Percentiles rank a stretch among this genome's conserved stretches.
phyloP scores from a whole-genome alignment of 768 basidiomycete species.

The Pisolithus microcarpus region DNA sequence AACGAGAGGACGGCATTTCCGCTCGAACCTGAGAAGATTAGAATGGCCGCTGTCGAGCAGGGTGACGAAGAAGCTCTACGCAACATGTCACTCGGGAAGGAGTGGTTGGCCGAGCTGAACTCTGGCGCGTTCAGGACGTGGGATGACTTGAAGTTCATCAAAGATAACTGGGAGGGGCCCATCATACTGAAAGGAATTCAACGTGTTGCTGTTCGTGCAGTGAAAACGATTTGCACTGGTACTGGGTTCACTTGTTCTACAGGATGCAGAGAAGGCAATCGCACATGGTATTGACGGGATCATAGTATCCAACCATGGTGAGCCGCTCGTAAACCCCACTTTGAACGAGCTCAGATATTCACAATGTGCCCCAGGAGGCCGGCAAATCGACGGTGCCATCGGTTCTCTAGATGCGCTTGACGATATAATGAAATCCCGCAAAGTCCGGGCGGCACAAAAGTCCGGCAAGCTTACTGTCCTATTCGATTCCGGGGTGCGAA shows the following conservation, averaged over 20 bases:
- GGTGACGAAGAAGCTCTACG: conserved; percentile 44
- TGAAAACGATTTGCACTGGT: not conserved
- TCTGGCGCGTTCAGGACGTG: conserved; percentile 60
- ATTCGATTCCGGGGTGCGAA: conserved; percentile 68
- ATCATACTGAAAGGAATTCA: conserved; percentile 76
- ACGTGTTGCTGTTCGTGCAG: conserved; percentile 42
- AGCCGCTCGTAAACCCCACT: not conserved
- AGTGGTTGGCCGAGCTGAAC: conserved; percentile 58
- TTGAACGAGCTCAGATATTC: not conserved
- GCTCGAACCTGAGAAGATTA: conserved; percentile 43
- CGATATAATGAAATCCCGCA: conserved; percentile 55
- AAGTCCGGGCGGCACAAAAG: conserved; percentile 49
- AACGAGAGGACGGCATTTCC: conserved; percentile 46
- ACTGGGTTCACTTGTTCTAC: not conserved
- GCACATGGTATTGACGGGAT: conserved; percentile 38
- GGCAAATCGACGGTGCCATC: conserved; percentile 76
- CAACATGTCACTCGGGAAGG: conserved; percentile 42
- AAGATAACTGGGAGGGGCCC: conserved; percentile 71
- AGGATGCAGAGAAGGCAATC: conserved; percentile 48
- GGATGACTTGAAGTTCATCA: conserved; percentile 64
- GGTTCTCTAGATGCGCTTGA: conserved; percentile 69
- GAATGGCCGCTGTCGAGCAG: conserved; percentile 31
- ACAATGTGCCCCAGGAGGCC: conserved; percentile 42
- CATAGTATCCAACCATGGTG: conserved; percentile 39
- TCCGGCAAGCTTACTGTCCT: conserved; percentile 62